phyloP scores from a whole-genome alignment of 768 basidiomycete species.

The Phylloporus sp. region DNA sequence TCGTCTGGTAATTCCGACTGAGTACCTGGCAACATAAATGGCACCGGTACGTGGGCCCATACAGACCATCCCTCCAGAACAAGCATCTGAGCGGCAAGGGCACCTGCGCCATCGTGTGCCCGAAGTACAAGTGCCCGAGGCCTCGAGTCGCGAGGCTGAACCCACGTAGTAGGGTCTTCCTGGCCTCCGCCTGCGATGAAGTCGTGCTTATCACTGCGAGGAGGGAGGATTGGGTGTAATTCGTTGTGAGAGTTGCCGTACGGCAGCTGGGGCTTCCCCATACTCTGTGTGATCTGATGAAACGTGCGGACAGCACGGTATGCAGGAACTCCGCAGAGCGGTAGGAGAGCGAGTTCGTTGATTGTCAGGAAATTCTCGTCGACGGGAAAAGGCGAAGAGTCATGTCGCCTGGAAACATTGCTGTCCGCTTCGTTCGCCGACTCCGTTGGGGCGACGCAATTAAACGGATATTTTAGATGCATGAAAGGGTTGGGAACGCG shows the following conservation, averaged over 20 bases:
- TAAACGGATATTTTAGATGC: conserved; percentile 27
- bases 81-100: conserved; percentile 75
- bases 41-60: conserved; percentile 57
- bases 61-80: conserved; percentile 65
- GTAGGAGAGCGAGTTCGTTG: conserved; percentile 76
- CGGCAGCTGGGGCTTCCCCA: conserved; percentile 22
- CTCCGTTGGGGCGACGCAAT: conserved; percentile 13
- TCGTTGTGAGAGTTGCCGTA: conserved; percentile 26
- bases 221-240: conserved; percentile 24
- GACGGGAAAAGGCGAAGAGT: conserved; percentile 4
- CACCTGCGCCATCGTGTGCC: conserved; percentile 71
- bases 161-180: conserved; percentile 8
- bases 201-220: conserved; percentile 21
- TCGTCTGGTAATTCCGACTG: conserved; percentile 36
- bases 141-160: conserved; percentile 15
- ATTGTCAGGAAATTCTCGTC: conserved; percentile 37
- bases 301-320: conserved; percentile 76
- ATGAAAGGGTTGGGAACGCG: conserved; percentile 61
- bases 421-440: conserved; percentile 4
- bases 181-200: conserved; percentile 25
- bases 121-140: conserved; percentile 59
- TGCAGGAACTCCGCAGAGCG: conserved; percentile 74
- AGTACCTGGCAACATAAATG: conserved; percentile 29
- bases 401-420: conserved; percentile 9
- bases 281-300: conserved; percentile 30